Base-by-base conservation (phyloP, 208 protist species). In the Crithidia brevicula region DNA sequence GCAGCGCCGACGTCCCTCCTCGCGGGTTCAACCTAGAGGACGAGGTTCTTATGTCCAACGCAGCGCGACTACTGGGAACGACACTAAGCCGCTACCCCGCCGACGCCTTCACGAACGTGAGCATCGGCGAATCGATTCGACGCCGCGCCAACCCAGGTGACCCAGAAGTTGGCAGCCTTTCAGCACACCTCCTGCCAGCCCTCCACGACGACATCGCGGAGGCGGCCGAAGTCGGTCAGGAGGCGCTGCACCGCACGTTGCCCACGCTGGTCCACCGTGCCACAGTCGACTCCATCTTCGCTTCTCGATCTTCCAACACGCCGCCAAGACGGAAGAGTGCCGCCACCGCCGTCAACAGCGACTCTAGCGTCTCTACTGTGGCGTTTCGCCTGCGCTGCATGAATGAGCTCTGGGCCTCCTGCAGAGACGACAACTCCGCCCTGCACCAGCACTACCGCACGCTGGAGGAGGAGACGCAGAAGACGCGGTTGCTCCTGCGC, bases 331-430 rank as follows among this genome's bases (percentile, higher is more conserved):
- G 78, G 51, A 88, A 83, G 60, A 53, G 92, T 30, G 80, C 75
- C 15, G 59, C 49, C 6, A 43, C 88, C 11, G 53, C 76, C 20
- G 60, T 72, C 8, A 58, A 81, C 31, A 45, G 78, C 30, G 84
- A 95, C 53, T 79, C 73, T 58, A 83, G 67, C 3, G 71, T 97
- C 13, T 82, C 83, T 27, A 86, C 89, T 0, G 89, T 97, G 0
- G 89, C 93, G 74, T 94, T 93, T 70, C 84, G 93, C 59, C 67
- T 97, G 33, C 82, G 61, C 33, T 78, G 81, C 47, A 72, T 95
- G 30, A 90, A 85, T 33, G 81, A 93, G 40, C 75, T 95, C 36
- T 97, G 92, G 89, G 65, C 82, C 46, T 77, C 74, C 10, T 87
- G 86, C 20, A 79, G 89, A 43, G 85, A 85, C 33, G 92, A 95